Conservation (phyloP, 1,139 yeast genomes). For the Taphrina wiesneri region DNA sequence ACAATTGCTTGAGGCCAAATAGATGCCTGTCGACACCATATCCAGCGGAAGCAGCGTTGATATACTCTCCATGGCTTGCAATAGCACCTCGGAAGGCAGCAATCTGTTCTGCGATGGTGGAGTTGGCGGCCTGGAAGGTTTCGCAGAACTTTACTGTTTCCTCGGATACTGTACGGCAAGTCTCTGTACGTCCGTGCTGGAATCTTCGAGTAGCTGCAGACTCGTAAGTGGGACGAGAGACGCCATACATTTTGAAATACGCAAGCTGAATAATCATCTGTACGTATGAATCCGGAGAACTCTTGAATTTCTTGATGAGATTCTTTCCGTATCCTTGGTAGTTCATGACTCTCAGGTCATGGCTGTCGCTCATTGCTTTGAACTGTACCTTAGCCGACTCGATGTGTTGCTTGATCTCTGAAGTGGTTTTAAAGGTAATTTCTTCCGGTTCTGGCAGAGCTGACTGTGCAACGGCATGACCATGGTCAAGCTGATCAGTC, state of each 20-base stretch:
- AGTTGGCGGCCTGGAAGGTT: constrained; percentile 66
- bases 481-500: constrained; percentile 51
- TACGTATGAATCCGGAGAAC: constrained; percentile 76
- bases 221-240: constrained; percentile 87
- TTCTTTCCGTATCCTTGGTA: constrained; percentile 56
- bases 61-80: constrained; percentile 71
- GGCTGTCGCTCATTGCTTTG: constrained; percentile 50
- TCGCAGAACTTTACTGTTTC: constrained; percentile 73
- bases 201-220: constrained; percentile 91
- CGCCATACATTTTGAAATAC: constrained; percentile 78
- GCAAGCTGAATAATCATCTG: constrained; percentile 81
- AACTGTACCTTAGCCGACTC: constrained; percentile 59
- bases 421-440: constrained; percentile 51
- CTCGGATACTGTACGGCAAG: constrained; percentile 81
- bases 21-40: constrained; percentile 92
- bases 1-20: constrained; percentile 79
- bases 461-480: constrained; percentile 43
- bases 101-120: constrained; percentile 61
- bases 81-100: constrained; percentile 72
- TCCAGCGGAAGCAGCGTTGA: constrained; percentile 79
- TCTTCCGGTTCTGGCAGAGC: constrained; percentile 47
- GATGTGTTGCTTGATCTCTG: constrained; percentile 57
- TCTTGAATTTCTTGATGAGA: constrained; percentile 70
- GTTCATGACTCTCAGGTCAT: constrained; percentile 50
- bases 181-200: constrained; percentile 93